A percentile compares a stretch with the other conserved stretches of the same genome.
These are phyloP conservation scores for Sclerospora graminicola DNA, from an alignment of 352 stramenopile species.

Conservation along the genomic window DNA sequence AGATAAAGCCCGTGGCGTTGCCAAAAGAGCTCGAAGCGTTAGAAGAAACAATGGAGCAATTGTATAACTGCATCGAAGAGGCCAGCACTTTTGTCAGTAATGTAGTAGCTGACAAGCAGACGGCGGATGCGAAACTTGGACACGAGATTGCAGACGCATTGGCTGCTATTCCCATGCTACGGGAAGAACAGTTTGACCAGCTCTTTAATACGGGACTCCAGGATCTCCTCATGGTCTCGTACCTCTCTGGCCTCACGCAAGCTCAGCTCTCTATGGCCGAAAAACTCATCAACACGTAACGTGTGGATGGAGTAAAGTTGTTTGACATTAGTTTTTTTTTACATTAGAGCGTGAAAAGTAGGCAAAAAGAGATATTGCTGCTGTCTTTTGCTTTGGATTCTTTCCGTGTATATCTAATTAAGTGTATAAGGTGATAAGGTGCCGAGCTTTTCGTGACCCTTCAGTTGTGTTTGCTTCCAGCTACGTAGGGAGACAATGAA, in stretches of 20 bases:
- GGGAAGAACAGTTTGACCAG: constrained; percentile 92
- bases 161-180: constrained; percentile 89
- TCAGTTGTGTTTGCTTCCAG: no score
- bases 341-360: constrained; percentile 12
- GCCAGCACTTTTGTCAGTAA: constrained; percentile 86
- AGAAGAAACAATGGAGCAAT: constrained; percentile 74
- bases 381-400: not conserved
- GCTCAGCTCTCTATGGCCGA: constrained; percentile 96
- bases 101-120: constrained; percentile 74
- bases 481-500: no score
- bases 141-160: constrained; percentile 91
- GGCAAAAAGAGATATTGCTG: constrained; percentile 19
- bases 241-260: constrained; percentile 95
- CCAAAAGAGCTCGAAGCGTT: constrained; percentile 72
- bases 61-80: constrained; percentile 88
- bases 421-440: no score
- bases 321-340: constrained; percentile 22
- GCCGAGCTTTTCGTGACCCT: no score
- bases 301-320: constrained; percentile 10
- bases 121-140: constrained; percentile 84
- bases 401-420: no score
- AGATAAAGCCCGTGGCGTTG: constrained; percentile 23
- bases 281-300: constrained; percentile 92
- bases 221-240: constrained; percentile 98
- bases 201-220: constrained; percentile 95